phyloP scores from a whole-genome alignment of 257 asterid genomes.

The Cruciata laevipes region DNA sequence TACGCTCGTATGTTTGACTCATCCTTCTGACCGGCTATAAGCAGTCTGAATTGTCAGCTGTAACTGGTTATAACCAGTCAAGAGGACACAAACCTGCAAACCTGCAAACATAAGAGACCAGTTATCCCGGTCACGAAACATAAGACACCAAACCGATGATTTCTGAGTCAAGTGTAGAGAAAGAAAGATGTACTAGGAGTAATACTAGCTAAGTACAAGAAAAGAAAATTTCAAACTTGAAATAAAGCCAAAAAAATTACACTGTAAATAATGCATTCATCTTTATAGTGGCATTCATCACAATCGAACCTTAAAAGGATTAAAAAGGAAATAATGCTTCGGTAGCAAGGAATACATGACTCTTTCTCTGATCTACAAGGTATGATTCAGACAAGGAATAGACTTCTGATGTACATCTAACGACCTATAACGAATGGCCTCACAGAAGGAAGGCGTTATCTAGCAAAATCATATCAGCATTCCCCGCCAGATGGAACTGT shows the following conservation, averaged over 20 bases:
- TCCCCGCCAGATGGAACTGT: slow-evolving; percentile 41
- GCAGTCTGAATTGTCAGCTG: no score
- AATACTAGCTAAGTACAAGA: background rate
- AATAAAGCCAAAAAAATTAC: background rate
- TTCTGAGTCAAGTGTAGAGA: no score
- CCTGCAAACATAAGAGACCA: background rate
- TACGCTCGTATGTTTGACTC: background rate
- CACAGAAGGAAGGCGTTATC: slow-evolving; percentile 30
- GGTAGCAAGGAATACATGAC: background rate
- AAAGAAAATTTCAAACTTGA: background rate
- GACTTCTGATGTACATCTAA: slow-evolving; percentile 23
- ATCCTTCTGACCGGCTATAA: background rate
- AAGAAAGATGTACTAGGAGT: no score
- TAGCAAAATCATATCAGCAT: slow-evolving; percentile 56
- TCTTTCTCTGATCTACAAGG: background rate
- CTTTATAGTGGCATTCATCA: background rate
- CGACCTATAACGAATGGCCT: slow-evolving; percentile 13
- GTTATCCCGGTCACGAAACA: no score
- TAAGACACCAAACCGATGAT: no score
- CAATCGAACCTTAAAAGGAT: background rate
- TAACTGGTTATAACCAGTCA: background rate
- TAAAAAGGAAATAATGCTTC: background rate
- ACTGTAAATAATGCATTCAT: background rate
- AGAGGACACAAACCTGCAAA: background rate
- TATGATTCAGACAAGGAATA: slow-evolving; percentile 12